Evolutionary conservation across 805 yeast genomes (phyloP), one percentile per base, ranked within the genome.

Genomic region (Hanseniaspora meyeri): DNA sequence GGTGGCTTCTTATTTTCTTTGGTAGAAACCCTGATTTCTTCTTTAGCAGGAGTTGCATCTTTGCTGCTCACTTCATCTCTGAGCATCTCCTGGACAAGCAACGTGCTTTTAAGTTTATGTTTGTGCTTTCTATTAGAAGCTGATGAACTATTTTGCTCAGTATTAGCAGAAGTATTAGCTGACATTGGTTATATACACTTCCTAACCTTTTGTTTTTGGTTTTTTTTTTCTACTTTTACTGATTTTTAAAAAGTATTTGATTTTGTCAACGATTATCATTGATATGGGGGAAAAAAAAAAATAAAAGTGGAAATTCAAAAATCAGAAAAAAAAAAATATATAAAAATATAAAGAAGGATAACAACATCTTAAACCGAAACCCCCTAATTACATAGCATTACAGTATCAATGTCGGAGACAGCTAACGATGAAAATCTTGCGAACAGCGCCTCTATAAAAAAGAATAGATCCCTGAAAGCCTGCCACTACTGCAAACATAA

Each of bases 391-490:
- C 19, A 14, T 5, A 20, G 16, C 19, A 6, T 10, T 12, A 34
- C 16, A 12, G 6, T 16, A 7, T 5, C 12, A 12, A 42, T 42
- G 45, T 24, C 45, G 4, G n/a, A 4, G 24, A 24, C 20, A 16
- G 16, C 16, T 7, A 24, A 29, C 3, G 24, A n/a, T 16, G 34
- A 20, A 20, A 31, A 29, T 45, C 17, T 7, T 24, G 14, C 31
- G 2, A 42, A 11, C 10, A 24, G 2, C 3, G 9, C 14, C 10
- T 19, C 14, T 17, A 27, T 17, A 3, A 50, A 34, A 16, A 34
- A 24, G 3, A 37, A 43, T 24, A 56, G 59, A 57, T 51, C 56
- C 14, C 27, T 57, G 2, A 57, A 51, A 31, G 59, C 59, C 5
- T 57, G 59, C 31, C 47, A 37, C 16, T 19, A 40, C n/a, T 57